Base-by-base conservation (phyloP, 768 basidiomycete species). In the Amanita subjunquillea region DNA sequence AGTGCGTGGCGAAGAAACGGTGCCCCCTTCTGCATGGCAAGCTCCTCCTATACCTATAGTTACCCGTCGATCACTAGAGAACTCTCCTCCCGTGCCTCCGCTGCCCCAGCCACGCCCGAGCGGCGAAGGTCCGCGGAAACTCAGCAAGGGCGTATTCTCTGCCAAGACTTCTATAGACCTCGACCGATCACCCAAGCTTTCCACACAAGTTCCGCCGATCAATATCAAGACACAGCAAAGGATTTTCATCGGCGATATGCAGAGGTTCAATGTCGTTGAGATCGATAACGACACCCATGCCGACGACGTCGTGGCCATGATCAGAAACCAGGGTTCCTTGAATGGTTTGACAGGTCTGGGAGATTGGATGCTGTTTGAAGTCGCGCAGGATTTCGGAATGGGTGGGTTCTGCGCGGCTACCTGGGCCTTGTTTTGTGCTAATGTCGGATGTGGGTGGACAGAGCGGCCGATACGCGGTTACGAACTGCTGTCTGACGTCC, bases 381-480 rank as follows among this genome's bases (percentile, higher is more conserved):
- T 94, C 27, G 88, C 88, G 32, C 86, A 90, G 57, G 89, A 93
- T 61, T 86, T 93, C 62, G 93, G 92, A 54, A 87, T 94, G 83
- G 93, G 93, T 94, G 62, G 53, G 80, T 66, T 29, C n/a, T n/a
- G 54, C 29, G 23, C 38, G 61, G 45, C 55, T 55, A 44, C 17
- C 54, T 54, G 34, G 13, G 12, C 34, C 34, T 34, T 34, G 32
- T 48, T 58, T 43, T 34, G 41, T 54, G 22, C 12, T 48, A 27
- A 27, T 38, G 15, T 34, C 29, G 6, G 23, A n/a, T 9, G 10
- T 50, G 23, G 23, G 22, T 22, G 12, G 13, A 25, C 62, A 93
- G 95, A 99, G 66, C 85, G 95, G 1, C 93, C 93, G 13, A 73
- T 98, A 34, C 73, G 96, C 51, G 82, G 82, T 63, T 99, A 84